A percentile compares a stretch with the other conserved stretches of the same genome.
Evolutionary conservation across 768 basidiomycete genomes (phyloP).

Genomic region (Heimioporus sp.): DNA sequence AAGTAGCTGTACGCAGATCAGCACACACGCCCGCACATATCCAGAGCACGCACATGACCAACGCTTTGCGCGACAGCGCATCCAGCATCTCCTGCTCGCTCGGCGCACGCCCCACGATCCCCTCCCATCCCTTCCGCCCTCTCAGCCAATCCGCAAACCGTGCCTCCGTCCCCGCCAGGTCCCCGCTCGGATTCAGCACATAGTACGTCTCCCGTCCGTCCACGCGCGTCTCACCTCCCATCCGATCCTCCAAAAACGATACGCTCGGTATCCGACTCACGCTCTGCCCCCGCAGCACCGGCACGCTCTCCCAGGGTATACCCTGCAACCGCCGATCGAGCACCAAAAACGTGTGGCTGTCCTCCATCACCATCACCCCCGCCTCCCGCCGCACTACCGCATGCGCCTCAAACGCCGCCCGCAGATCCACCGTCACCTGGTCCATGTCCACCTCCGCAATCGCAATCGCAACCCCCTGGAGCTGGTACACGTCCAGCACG

Average conservation of each 20-base stretch:
- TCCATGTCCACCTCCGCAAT: constrained; percentile 90
- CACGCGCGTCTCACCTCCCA: constrained; percentile 42
- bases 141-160: constrained; percentile 79
- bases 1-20: constrained; percentile 66
- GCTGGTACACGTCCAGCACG: constrained; percentile 90
- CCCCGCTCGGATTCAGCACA: constrained; percentile 90
- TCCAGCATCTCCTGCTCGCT: constrained; percentile 81
- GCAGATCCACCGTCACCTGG: constrained; percentile 85
- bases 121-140: constrained; percentile 72
- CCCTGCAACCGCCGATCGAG: constrained; percentile 87
- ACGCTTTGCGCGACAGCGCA: constrained; percentile 70
- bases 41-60: constrained; percentile 75
- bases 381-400: constrained; percentile 36
- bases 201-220: constrained; percentile 74
- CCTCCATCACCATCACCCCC: constrained; percentile 31
- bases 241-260: constrained; percentile 82
- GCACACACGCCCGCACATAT: background rate
- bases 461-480: constrained; percentile 86
- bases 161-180: constrained; percentile 79
- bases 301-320: constrained; percentile 95
- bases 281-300: constrained; percentile 77
- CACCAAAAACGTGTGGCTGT: constrained; percentile 82
- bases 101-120: constrained; percentile 70
- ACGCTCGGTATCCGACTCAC: constrained; percentile 92
- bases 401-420: constrained; percentile 73